phyloP scores from a whole-genome alignment of 805 yeast species.

The Yamadazyma takamatsuzukensis region DNA sequence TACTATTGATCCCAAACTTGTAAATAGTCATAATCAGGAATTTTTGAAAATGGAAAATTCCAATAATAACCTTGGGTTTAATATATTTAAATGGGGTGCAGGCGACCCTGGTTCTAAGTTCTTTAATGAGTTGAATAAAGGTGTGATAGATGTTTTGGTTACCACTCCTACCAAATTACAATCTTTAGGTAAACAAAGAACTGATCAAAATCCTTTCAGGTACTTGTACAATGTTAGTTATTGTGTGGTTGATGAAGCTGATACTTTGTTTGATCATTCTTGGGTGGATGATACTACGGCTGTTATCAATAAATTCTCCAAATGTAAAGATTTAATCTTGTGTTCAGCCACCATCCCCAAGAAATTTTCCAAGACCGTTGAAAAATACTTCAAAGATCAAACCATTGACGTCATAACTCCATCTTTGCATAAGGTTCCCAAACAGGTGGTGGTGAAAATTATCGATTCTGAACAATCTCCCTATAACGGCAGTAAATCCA shows the following conservation, averaged over 20 bases:
- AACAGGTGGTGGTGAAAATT: slow-evolving; percentile 64
- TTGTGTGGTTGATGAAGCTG: slow-evolving; percentile 90
- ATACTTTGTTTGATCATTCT: slow-evolving; percentile 80
- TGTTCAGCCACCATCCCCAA: slow-evolving; percentile 91
- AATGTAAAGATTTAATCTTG: slow-evolving; percentile 61
- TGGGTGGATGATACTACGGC: slow-evolving; percentile 65
- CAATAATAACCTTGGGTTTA: slow-evolving; percentile 33
- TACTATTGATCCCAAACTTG: slow-evolving; percentile 14
- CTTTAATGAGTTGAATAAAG: slow-evolving; percentile 38
- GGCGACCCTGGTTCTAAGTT: slow-evolving; percentile 53
- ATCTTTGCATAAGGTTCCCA: slow-evolving; percentile 78
- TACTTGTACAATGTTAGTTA: slow-evolving; percentile 47
- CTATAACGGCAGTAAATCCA: slow-evolving; percentile 75
- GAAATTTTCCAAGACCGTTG: slow-evolving; percentile 62
- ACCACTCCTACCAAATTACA: slow-evolving; percentile 81
- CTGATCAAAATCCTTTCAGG: slow-evolving; percentile 34
- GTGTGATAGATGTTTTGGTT: slow-evolving; percentile 71
- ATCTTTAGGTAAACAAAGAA: slow-evolving; percentile 25
- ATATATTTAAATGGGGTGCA: slow-evolving; percentile 59
- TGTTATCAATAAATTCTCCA: slow-evolving; percentile 48
- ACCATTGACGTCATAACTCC: slow-evolving; percentile 68
- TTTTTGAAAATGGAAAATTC: slow-evolving; percentile 24
- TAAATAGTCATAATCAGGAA: slow-evolving; percentile 12
- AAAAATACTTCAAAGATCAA: slow-evolving; percentile 57
- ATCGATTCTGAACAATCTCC: slow-evolving; percentile 78